Evolutionary conservation across 441 rosid species (phyloP).

Genomic region (Dalechampia spathulata): DNA sequence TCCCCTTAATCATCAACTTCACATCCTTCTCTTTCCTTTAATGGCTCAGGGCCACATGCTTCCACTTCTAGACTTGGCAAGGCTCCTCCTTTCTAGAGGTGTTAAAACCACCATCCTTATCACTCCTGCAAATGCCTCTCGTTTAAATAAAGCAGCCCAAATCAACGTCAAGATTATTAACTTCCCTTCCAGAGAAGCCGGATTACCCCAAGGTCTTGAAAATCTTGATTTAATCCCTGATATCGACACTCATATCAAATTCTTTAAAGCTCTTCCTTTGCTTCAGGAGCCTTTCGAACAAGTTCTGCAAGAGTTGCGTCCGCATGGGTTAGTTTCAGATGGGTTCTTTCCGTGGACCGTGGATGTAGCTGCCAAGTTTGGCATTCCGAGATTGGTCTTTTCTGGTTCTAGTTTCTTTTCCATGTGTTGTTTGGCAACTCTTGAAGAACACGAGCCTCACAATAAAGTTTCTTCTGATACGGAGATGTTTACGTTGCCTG

Average conservation of each 20-base stretch:
- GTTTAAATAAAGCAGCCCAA: background rate
- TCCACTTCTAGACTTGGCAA: slow-evolving; percentile 38
- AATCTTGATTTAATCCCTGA: slow-evolving; percentile 18
- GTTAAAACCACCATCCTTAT: slow-evolving; percentile 30
- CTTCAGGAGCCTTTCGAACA: slow-evolving; percentile 26
- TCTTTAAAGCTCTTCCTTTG: slow-evolving; percentile 14
- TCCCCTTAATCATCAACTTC: slow-evolving; percentile 12
- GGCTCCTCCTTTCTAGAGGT: slow-evolving; percentile 24
- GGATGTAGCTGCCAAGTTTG: slow-evolving; percentile 24
- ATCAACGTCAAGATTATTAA: slow-evolving; percentile 10
- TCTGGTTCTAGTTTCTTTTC: slow-evolving; percentile 37
- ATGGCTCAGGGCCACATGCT: slow-evolving; percentile 46
- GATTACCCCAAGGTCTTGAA: slow-evolving; percentile 26
- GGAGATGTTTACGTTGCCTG: slow-evolving; percentile 12
- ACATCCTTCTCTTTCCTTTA: slow-evolving; percentile 41
- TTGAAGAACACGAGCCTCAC: slow-evolving; percentile 26
- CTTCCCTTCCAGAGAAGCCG: slow-evolving; percentile 16
- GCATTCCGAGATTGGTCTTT: slow-evolving; percentile 38
- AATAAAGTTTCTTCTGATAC: slow-evolving; percentile 19
- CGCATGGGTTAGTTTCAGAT: slow-evolving; percentile 37
- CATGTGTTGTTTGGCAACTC: background rate
- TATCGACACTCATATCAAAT: background rate
- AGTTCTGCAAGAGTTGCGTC: slow-evolving; percentile 21
- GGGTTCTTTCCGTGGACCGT: slow-evolving; percentile 39
- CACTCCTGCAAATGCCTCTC: slow-evolving; percentile 13